Base-by-base conservation (phyloP, 768 basidiomycete genomes). In the Termitomyces sp. region DNA sequence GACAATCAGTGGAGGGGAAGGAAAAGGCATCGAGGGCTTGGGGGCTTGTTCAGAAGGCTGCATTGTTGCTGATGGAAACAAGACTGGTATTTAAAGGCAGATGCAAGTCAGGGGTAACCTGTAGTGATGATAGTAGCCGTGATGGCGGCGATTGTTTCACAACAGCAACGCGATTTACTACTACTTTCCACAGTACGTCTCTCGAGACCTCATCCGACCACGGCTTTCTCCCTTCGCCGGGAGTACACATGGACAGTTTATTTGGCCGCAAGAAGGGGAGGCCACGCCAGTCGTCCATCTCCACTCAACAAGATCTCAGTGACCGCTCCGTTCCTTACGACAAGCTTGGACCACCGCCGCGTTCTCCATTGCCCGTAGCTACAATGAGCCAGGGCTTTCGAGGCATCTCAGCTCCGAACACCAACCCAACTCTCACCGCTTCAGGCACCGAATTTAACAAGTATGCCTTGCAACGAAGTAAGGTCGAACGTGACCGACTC, bases 391-490 rank as follows among this genome's bases (percentile, higher is more conserved):
- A 86, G 65, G 82, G 78, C 42, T 69, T 83, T 35, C 77, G 79
- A 67, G 81, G 79, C 48, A 92, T 93, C 61, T 92, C 89, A 31
- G 91, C 90, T 5, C 90, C 90, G 8, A 86, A 88, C 64, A 91
- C 90, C 25, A 93, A 93, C 65, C 90, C 90, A 6, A 83, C 85
- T 12, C 82, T 92, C 55, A 90, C 89, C 2, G 58, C 80, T 43
- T 76, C 82, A 62, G 91, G 90, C 38, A 85, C 86, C 10, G 88
- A 90, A 59, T 73, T 90, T 65, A 91, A 86, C 70, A 77, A 82
- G 62, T 82, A 78, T 65, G 75, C 79, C 23, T 68, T 82, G 64
- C 76, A 79, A 47, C 79, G 78, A 57, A 70, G 71, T 53, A 81
- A 75, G 65, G 67, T 69, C 25, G 89, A 87, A 53, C 73, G 84